A percentile compares a stretch with the other conserved stretches of the same genome.
Evolutionary conservation across 768 basidiomycete species (phyloP).

Genomic region (Pulveroboletus frians): DNA sequence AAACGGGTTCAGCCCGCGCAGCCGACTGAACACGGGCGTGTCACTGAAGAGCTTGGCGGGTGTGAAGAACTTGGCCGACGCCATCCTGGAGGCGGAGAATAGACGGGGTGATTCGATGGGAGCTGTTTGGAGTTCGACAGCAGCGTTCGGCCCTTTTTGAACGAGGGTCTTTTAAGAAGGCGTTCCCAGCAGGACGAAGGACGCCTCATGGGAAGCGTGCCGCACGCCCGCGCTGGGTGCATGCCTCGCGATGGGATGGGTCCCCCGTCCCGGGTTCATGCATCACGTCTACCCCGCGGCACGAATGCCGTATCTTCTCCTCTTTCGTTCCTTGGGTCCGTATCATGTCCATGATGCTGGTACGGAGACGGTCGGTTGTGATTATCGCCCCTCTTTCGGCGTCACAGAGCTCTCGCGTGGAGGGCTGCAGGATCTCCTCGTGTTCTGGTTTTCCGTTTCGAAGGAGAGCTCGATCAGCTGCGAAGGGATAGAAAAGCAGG

Average conservation of each 20-base stretch:
- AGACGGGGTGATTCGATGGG: slow-evolving; percentile 15
- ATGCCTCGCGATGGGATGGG: slow-evolving; percentile 15
- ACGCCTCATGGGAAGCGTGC: slow-evolving; percentile 30
- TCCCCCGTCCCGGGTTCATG: slow-evolving; percentile 3
- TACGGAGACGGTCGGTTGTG: neutral
- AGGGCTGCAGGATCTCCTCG: slow-evolving; percentile 20
- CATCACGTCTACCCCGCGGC: slow-evolving; percentile 4
- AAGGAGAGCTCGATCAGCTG: slow-evolving; percentile 7
- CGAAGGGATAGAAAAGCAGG: neutral
- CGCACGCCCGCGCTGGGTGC: slow-evolving; percentile 22
- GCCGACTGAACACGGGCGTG: slow-evolving; percentile 18
- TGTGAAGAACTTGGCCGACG: slow-evolving; percentile 19
- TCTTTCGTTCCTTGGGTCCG: neutral
- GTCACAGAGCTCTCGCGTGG: slow-evolving; percentile 25
- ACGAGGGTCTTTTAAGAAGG: slow-evolving; percentile 20
- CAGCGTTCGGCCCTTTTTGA: slow-evolving; percentile 15
- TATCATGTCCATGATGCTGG: neutral
- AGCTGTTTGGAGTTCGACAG: slow-evolving; percentile 15
- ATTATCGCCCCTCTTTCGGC: slow-evolving; percentile 13
- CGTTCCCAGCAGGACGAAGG: slow-evolving; percentile 12
- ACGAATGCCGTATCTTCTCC: slow-evolving; percentile 2
- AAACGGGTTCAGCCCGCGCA: slow-evolving; percentile 25
- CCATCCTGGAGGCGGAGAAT: slow-evolving; percentile 16
- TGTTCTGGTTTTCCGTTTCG: slow-evolving; percentile 13
- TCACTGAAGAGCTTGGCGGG: slow-evolving; percentile 20